Base-by-base conservation (phyloP, 2,329 filamentous ascomycete species). In the Cladosporium halotolerans region DNA sequence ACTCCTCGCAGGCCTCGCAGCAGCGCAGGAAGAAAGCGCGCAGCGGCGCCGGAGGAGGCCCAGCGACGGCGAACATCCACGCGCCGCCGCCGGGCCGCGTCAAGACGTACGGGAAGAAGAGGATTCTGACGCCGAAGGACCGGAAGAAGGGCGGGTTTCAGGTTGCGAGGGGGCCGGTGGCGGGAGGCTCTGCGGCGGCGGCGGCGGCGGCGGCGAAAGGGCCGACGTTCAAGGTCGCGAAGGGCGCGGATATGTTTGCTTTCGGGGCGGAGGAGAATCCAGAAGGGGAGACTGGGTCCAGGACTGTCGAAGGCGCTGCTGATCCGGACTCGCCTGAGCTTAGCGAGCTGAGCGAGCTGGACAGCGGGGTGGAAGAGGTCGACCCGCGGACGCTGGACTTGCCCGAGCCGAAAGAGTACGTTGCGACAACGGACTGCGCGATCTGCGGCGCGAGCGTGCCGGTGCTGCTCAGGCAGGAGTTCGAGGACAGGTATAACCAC, bases 391-490 rank as follows among this genome's bases (percentile, higher is more conserved):
- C 50, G 13, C 19, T 57, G 2, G 56, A 56, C 18, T 41, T 60
- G 4, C 52, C 54, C 10, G 39, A 36, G 7, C 44, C 57, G 16
- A 10, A 45, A 7, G 34, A 44, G 8, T 55, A 54, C 40, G 18
- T 38, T 8, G 18, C 45, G 9, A 45, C 18, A 4, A 32, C 54
- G 9, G 52, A 55, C 13, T 69, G 66, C 50, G 44, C 54, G 8
- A 59, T 64, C 18, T 69, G 66, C 55, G 52, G 55, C 28, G 55
- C 58, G 11, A 42, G 38, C 1, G 55, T 69, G 7, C 51, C 53
- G 4, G 52, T 52, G 31, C 38, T 58, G 9, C 32, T 66, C 14
- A 52, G 59, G 40, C 63, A 68, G 48, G 61, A 66, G 16, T 71
- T 66, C 47, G 61, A 68, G 47, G 61, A 62, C 42, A 47, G 60